Percentiles rank a stretch among this genome's conserved stretches.
phyloP scores from a whole-genome alignment of 129 eudicot genomes.

The Tagetes erecta region DNA sequence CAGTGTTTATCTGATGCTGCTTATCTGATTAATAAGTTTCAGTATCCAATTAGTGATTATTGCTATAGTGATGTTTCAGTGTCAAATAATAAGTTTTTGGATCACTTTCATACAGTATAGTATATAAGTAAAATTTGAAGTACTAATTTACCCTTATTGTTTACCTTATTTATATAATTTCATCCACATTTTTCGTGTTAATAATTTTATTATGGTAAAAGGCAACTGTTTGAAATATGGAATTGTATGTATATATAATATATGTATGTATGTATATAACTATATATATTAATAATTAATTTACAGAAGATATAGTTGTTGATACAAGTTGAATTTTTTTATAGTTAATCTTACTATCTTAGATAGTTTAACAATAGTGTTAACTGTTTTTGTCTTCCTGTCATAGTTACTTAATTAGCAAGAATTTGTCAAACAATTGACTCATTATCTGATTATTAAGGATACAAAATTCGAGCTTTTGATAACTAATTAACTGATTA shows the following conservation, averaged over 20 bases:
- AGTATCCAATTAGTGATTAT: too few species aligned
- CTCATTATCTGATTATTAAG: not conserved
- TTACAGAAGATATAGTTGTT: not conserved
- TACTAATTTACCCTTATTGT: too few species aligned
- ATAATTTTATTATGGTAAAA: too few species aligned
- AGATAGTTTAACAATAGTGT: not conserved
- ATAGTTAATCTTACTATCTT: not conserved
- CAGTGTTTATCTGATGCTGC: too few species aligned
- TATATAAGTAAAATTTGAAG: not conserved
- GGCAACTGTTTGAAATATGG: not conserved
- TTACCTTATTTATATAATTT: not conserved
- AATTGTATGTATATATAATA: not conserved
- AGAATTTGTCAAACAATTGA: not conserved
- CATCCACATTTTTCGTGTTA: not conserved
- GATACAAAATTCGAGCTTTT: not conserved
- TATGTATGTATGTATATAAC: not conserved
- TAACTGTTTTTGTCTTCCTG: not conserved
- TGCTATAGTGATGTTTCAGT: not conserved
- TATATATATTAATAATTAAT: too few species aligned
- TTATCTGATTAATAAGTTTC: too few species aligned
- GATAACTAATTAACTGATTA: conserved; percentile 9
- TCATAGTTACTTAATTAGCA: not conserved
- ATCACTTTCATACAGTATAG: not conserved
- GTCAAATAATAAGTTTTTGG: not conserved
- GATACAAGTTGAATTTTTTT: not conserved